These are phyloP conservation scores for Rhynchospora breviuscula DNA, from an alignment of 176 grass and related monocot genomes.

Conservation along the genomic window DNA sequence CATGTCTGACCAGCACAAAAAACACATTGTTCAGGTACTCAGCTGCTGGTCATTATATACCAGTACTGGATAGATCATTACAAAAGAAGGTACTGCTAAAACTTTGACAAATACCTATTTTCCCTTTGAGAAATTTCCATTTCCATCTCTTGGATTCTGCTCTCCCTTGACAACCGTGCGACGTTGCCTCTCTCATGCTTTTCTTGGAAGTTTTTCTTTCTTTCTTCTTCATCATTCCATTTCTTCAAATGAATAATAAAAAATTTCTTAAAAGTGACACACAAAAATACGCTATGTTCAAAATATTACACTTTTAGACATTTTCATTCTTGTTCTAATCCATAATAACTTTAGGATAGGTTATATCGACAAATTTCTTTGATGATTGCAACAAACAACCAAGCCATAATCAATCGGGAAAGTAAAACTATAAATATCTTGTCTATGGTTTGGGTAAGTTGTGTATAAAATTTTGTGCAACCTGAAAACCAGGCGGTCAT, in stretches of 20 bases:
- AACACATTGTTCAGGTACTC: not conserved
- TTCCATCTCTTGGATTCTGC: constrained; percentile 43
- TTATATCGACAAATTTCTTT: too few species aligned
- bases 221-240: constrained; percentile 53
- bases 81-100: too few species aligned
- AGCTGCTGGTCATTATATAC: not conserved
- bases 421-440: too few species aligned
- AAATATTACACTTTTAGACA: not conserved
- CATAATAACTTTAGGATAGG: too few species aligned
- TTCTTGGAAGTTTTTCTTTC: constrained; percentile 38
- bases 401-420: too few species aligned
- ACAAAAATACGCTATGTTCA: not conserved
- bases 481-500: too few species aligned
- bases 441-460: too few species aligned
- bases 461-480: too few species aligned
- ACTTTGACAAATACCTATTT: too few species aligned
- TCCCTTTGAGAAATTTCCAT: not conserved
- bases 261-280: not conserved
- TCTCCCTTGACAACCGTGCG: constrained; percentile 30
- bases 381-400: too few species aligned
- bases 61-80: not conserved
- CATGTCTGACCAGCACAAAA: not conserved
- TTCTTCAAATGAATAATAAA: constrained; percentile 26
- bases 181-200: constrained; percentile 41
- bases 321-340: not conserved